phyloP scores from a whole-genome alignment of 208 protist species.

The Trypanosoma caninum region DNA sequence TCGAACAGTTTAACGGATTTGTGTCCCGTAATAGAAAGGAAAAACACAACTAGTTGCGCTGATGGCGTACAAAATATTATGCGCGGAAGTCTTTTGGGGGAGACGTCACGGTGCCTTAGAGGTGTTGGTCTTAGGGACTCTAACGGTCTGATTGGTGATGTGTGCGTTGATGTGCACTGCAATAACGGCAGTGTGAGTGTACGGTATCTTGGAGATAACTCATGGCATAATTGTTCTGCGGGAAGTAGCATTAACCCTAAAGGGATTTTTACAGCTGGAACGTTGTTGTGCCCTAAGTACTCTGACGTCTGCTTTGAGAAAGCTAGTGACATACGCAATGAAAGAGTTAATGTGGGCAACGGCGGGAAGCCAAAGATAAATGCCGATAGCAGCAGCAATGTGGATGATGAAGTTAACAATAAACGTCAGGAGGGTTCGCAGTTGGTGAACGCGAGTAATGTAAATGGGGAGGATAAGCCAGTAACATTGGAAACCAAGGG shows the following conservation, averaged over 20 bases:
- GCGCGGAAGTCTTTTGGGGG: slow-evolving; percentile 11
- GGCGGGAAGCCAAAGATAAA: too few species aligned
- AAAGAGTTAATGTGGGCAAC: too few species aligned
- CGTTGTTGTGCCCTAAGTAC: background rate
- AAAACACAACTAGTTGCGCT: background rate
- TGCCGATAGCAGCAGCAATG: too few species aligned
- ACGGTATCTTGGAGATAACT: too few species aligned
- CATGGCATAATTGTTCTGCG: background rate
- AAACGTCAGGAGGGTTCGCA: too few species aligned
- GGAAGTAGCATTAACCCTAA: background rate
- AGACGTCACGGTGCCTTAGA: slow-evolving; percentile 3
- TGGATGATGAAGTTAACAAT: too few species aligned
- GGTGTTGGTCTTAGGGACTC: too few species aligned
- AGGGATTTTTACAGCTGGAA: background rate
- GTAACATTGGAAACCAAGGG: too few species aligned
- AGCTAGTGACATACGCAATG: too few species aligned
- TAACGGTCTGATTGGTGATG: background rate
- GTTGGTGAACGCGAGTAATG: too few species aligned
- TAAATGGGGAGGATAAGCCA: too few species aligned
- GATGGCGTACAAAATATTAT: background rate
- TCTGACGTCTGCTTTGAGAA: background rate
- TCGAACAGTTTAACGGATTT: background rate
- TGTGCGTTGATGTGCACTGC: slow-evolving; percentile 28
- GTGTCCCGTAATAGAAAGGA: background rate
- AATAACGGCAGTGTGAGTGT: background rate